phyloP scores from a whole-genome alignment of 2,329 filamentous ascomycete genomes.

The Colletotrichum noveboracense region DNA sequence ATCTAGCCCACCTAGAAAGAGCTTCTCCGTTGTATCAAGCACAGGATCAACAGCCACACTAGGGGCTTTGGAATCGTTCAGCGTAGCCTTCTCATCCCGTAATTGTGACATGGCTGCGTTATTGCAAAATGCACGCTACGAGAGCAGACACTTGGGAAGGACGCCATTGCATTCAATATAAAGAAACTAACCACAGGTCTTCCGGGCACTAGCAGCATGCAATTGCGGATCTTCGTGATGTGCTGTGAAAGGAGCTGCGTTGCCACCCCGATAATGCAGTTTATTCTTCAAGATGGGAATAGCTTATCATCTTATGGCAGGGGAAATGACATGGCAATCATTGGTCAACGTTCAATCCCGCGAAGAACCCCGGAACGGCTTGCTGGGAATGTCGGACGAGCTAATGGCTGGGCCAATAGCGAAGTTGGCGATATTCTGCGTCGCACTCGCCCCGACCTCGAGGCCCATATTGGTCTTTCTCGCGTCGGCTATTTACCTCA shows the following conservation, averaged over 20 bases:
- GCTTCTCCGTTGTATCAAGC: conserved; percentile 1
- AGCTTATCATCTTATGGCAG: background rate
- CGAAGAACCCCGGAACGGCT: background rate
- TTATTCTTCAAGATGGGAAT: background rate
- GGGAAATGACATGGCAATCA: background rate
- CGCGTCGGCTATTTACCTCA: background rate
- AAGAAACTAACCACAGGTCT: background rate
- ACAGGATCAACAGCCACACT: background rate
- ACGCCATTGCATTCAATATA: background rate
- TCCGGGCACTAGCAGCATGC: background rate
- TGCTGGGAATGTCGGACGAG: background rate
- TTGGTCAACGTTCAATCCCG: background rate
- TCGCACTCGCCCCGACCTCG: background rate
- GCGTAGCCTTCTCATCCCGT: background rate
- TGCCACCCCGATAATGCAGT: conserved; percentile 1
- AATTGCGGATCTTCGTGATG: conserved; percentile 16
- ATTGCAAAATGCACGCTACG: too few species aligned
- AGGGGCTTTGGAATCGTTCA: background rate
- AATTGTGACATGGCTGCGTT: background rate
- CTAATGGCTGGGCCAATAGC: background rate
- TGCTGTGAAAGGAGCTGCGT: background rate
- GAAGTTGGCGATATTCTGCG: background rate
- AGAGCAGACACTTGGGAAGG: background rate
- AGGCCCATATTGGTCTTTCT: background rate
- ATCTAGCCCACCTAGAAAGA: background rate